Evolutionary conservation across 1,139 yeast genomes (phyloP).

Genomic region (Candida tetrigidarum): DNA sequence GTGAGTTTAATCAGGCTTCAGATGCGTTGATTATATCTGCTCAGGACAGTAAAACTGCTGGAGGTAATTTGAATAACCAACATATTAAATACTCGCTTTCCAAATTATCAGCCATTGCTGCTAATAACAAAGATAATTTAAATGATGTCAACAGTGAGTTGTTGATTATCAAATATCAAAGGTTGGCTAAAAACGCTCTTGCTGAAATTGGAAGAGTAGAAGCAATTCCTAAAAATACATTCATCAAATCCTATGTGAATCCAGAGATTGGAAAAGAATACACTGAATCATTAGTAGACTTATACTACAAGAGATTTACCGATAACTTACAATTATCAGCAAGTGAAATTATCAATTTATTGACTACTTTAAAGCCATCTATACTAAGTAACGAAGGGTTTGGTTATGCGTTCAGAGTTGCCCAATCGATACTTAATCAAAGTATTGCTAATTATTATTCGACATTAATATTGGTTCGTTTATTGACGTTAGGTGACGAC

Average conservation of each 20-base stretch:
- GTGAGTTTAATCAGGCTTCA: conserved; percentile 55
- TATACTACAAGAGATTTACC: conserved; percentile 24
- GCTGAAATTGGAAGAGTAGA: conserved; percentile 24
- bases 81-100: conserved; percentile 72
- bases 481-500: conserved; percentile 55
- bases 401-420: conserved; percentile 40
- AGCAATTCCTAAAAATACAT: conserved; percentile 45
- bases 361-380: conserved; percentile 54
- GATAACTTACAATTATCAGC: conserved; percentile 45
- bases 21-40: conserved; percentile 47
- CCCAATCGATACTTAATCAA: conserved; percentile 34
- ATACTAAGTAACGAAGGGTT: conserved; percentile 26
- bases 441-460: conserved; percentile 24
- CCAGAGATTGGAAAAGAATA: conserved; percentile 15
- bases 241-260: conserved; percentile 45
- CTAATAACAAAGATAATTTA: conserved; percentile 14
- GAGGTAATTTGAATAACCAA: conserved; percentile 49
- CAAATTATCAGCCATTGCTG: conserved; percentile 54
- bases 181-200: conserved; percentile 4
- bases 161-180: conserved; percentile 15
- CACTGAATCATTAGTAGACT: conserved; percentile 13
- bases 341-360: conserved; percentile 56
- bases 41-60: conserved; percentile 29
- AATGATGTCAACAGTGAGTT: conserved; percentile 16
- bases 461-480: conserved; percentile 64